Percentiles rank a stretch among this genome's conserved stretches.
Conservation (phyloP, 176 grass and related monocot species). For the Olyra latifolia region DNA sequence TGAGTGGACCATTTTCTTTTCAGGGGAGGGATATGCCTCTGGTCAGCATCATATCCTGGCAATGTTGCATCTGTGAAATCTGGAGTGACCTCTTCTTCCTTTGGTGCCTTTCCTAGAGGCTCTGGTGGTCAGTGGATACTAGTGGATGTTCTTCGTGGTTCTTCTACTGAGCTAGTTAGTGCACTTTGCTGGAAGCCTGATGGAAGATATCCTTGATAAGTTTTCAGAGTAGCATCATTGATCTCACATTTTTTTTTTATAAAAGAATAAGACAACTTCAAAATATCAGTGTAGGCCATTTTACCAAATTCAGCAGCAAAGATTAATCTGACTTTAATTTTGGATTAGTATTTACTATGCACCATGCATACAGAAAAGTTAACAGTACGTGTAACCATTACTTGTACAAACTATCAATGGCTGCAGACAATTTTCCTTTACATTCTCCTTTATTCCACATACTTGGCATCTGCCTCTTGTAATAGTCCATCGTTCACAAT, state of each 20-base stretch:
- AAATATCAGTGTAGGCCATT: not conserved
- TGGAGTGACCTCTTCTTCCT: conserved; percentile 50
- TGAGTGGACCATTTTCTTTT: conserved; percentile 23
- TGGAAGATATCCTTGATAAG: conserved; percentile 88
- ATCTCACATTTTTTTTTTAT: conserved; percentile 1
- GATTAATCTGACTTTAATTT: not conserved
- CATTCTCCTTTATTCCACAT: conserved; percentile 71
- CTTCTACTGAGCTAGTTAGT: conserved; percentile 60
- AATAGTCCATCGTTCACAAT: conserved; percentile 89
- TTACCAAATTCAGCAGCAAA: not conserved
- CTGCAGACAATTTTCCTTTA: conserved; percentile 55
- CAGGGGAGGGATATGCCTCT: conserved; percentile 89
- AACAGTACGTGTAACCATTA: not conserved
- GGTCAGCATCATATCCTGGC: conserved; percentile 92
- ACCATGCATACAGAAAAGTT: conserved; percentile 1
- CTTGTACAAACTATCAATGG: conserved; percentile 17
- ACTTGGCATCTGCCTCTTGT: conserved; percentile 83
- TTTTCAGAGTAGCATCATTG: conserved; percentile 25
- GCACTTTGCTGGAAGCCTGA: conserved; percentile 86
- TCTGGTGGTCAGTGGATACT: conserved; percentile 73
- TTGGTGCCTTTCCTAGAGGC: conserved; percentile 66
- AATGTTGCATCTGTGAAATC: conserved; percentile 71
- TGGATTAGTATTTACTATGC: not conserved
- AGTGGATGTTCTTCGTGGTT: conserved; percentile 70
- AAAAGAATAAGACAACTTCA: conserved; percentile 4